Evolutionary conservation across 2,329 filamentous ascomycete genomes (phyloP).

Genomic region (Stromatinia cepivora): DNA sequence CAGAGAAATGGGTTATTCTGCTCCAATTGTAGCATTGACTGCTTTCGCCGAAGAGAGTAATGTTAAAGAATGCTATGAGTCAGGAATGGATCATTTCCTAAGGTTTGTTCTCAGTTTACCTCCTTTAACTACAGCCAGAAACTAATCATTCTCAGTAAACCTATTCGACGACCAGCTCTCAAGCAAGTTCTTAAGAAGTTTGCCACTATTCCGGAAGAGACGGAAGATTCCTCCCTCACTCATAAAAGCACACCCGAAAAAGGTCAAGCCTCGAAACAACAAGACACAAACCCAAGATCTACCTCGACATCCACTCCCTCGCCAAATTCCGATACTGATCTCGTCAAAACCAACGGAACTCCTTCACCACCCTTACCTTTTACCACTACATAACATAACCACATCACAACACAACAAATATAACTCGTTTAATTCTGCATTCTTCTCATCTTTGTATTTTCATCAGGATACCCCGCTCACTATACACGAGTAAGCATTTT

Average conservation of each 20-base stretch:
- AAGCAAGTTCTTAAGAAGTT: slow-evolving; percentile 86
- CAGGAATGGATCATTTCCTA: slow-evolving; percentile 90
- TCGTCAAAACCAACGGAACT: slow-evolving; percentile 3
- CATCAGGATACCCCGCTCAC: slow-evolving; percentile 21
- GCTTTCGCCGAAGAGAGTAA: slow-evolving; percentile 91
- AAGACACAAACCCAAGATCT: background rate
- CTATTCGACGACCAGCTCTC: slow-evolving; percentile 77
- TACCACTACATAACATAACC: background rate
- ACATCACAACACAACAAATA: background rate
- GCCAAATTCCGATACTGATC: background rate
- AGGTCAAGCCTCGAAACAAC: slow-evolving; percentile 1
- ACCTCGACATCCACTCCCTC: background rate
- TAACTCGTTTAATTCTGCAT: background rate
- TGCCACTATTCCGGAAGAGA: slow-evolving; percentile 75
- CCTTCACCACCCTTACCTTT: slow-evolving; percentile 7
- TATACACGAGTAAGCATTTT: slow-evolving; percentile 22
- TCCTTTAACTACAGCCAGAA: background rate
- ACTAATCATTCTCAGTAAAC: slow-evolving; percentile 49
- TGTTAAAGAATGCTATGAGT: slow-evolving; percentile 80
- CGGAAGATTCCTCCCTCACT: slow-evolving; percentile 45
- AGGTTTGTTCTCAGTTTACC: slow-evolving; percentile 26
- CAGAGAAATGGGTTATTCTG: slow-evolving; percentile 79
- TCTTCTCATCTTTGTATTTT: slow-evolving; percentile 5
- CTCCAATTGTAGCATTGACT: slow-evolving; percentile 86
- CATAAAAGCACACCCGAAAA: slow-evolving; percentile 20